These are phyloP conservation scores for Parathielavia appendiculata DNA, from an alignment of 495 filamentous ascomycete genomes.

Conservation along the genomic window DNA sequence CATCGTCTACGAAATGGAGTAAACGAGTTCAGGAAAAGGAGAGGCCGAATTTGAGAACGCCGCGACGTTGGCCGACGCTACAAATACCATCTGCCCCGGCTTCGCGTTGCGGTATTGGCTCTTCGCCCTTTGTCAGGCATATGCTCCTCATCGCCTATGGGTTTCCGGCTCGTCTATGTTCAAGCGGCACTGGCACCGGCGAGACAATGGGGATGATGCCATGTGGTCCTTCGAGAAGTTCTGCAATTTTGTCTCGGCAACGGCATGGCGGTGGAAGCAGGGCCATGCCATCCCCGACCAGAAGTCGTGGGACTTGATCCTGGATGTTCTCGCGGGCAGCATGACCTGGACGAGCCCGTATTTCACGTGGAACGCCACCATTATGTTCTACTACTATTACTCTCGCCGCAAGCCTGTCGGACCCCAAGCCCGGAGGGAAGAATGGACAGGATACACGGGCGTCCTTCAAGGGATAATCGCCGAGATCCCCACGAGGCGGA, in stretches of 20 bases:
- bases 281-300: neutral
- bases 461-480: slow-evolving; percentile 16
- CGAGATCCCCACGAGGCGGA: slow-evolving; percentile 12
- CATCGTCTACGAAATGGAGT: slow-evolving; percentile 1
- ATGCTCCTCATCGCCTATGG: neutral
- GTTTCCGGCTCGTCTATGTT: neutral
- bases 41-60: neutral
- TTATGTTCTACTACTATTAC: slow-evolving; percentile 11
- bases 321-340: neutral
- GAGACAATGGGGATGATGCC: too few species aligned
- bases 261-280: neutral
- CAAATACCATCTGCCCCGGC: neutral
- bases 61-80: neutral
- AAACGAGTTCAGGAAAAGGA: neutral
- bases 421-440: neutral
- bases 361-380: neutral
- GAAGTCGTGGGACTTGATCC: neutral
- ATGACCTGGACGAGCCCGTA: too few species aligned
- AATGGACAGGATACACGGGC: slow-evolving; percentile 13
- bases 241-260: neutral
- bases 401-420: neutral
- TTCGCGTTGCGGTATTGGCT: neutral
- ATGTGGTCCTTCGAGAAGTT: slow-evolving; percentile 1
- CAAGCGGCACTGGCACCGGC: too few species aligned
- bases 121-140: neutral